Base-by-base conservation (phyloP, 768 basidiomycete genomes). In the Trametes punicea region DNA sequence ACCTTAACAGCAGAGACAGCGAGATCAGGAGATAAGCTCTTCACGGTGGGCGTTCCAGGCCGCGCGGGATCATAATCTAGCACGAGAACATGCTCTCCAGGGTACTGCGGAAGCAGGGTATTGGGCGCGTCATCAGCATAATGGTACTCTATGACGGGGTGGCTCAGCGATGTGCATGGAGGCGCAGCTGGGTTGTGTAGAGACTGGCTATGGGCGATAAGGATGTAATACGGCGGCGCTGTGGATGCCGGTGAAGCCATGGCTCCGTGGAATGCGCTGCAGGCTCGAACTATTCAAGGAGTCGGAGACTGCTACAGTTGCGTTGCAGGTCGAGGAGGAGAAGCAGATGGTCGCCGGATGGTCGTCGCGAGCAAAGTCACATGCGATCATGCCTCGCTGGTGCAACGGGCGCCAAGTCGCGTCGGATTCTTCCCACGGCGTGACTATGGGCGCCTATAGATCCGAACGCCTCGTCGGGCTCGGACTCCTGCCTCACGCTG, bases 91-190 rank as follows among this genome's bases (percentile, higher is more conserved):
- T 87, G 87, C 67, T 90, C 88, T 48, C 81, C 76, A 10, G 79
- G 73, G 36, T 76, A 74, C 31, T 74, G 78, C 4, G 87, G 84
- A 36, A 90, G 71, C 11, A 92, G 70, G 10, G 81, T 70, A n/a
- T 82, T 69, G 3, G 88, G 84, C 0, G 85, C 77, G 65, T 93
- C 91, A 63, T 93, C 89, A 18, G 82, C 79, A 65, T 89, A 93
- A 63, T 89, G 87, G 67, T 92, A 92, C 62, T 92, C 86, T 16
- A 93, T 84, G 39, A 75, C 72, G 4, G 88, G 87, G 65, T 93
- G 90, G 10, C 78, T 71, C 46, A 88, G 74, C n/a, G 77, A 46
- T 13, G 69, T 49, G 16, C 70, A 59, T 20, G 65, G 27, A 44
- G 75, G 64, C 29, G 56, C 60, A 1, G 59, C 73, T 26, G 73